Evolutionary conservation across 345 rosid genomes (phyloP).

Genomic region (Euclidium syriacum): DNA sequence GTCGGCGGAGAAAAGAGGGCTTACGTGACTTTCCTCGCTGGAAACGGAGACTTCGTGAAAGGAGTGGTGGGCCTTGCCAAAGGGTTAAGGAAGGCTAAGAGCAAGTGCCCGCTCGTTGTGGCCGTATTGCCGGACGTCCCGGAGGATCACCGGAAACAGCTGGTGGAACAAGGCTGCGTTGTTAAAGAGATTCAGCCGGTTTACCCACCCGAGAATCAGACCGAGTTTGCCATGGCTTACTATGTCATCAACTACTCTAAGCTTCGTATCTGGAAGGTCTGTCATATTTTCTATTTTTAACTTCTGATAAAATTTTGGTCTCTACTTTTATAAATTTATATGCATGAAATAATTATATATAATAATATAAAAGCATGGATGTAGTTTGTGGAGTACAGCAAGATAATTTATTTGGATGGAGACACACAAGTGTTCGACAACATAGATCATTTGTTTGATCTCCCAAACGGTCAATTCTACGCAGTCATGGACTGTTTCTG

Average conservation of each 20-base stretch:
- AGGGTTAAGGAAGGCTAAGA: slow-evolving; percentile 51
- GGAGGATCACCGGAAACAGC: slow-evolving; percentile 48
- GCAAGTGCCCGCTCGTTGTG: slow-evolving; percentile 59
- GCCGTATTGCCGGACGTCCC: slow-evolving; percentile 67
- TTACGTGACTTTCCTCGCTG: slow-evolving; percentile 48
- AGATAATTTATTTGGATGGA: slow-evolving; percentile 53
- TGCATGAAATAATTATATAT: neutral
- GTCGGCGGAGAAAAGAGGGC: slow-evolving; percentile 24
- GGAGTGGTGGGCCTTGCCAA: slow-evolving; percentile 73
- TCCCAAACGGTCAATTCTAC: slow-evolving; percentile 46
- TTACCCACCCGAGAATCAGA: slow-evolving; percentile 69
- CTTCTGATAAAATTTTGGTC: no score
- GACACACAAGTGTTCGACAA: slow-evolving; percentile 58
- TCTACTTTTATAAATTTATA: no score
- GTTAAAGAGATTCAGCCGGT: slow-evolving; percentile 55
- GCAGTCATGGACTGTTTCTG: slow-evolving; percentile 75
- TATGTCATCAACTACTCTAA: slow-evolving; percentile 62
- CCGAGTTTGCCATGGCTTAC: slow-evolving; percentile 67
- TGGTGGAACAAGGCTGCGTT: slow-evolving; percentile 55
- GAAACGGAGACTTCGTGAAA: slow-evolving; percentile 46
- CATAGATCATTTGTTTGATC: slow-evolving; percentile 51
- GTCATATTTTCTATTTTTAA: no score
- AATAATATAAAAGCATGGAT: neutral
- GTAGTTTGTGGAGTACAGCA: slow-evolving; percentile 60
- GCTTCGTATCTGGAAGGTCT: slow-evolving; percentile 71